phyloP scores from a whole-genome alignment of 1,139 yeast genomes.

The Pichia sp. region DNA sequence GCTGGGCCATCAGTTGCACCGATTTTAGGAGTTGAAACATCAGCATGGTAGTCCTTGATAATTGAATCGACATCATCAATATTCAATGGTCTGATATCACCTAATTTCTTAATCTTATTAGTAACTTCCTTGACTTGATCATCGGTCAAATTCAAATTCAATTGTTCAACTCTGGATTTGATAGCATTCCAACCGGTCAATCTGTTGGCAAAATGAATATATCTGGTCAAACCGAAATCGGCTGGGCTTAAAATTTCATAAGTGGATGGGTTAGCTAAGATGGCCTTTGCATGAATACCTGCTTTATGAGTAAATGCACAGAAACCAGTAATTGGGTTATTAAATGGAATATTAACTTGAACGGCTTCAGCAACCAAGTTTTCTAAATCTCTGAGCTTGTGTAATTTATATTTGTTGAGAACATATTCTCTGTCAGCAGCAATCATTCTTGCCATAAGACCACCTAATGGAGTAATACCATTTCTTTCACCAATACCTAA shows the following conservation, averaged over 20 bases:
- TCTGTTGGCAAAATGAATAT: slow-evolving; percentile 95
- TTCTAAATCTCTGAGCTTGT: slow-evolving; percentile 92
- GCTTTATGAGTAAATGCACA: slow-evolving; percentile 99
- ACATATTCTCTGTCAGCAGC: slow-evolving; percentile 98
- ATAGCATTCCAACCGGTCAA: slow-evolving; percentile 99
- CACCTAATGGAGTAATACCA: slow-evolving; percentile 97
- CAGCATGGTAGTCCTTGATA: slow-evolving; percentile 85
- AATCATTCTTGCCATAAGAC: slow-evolving; percentile 98
- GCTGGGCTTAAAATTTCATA: slow-evolving; percentile 93
- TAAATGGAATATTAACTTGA: slow-evolving; percentile 94
- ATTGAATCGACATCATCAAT: slow-evolving; percentile 97
- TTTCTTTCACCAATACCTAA: slow-evolving; percentile 98
- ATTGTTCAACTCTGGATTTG: slow-evolving; percentile 95
- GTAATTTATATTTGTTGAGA: slow-evolving; percentile 87
- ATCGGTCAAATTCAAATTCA: slow-evolving; percentile 83
- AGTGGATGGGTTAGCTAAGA: slow-evolving; percentile 95
- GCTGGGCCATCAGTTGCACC: slow-evolving; percentile 22
- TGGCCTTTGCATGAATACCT: slow-evolving; percentile 98
- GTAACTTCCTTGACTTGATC: slow-evolving; percentile 95
- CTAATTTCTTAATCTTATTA: slow-evolving; percentile 82
- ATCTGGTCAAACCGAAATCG: slow-evolving; percentile 91
- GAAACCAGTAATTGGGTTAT: slow-evolving; percentile 98
- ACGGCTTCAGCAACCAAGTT: slow-evolving; percentile 96
- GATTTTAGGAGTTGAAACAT: slow-evolving; percentile 24
- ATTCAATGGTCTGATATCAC: slow-evolving; percentile 89